A percentile compares a stretch with the other conserved stretches of the same genome.
These are phyloP conservation scores for Neofusicoccum sp. DNA, from an alignment of 2,329 filamentous ascomycete genomes.

Conservation along the genomic window DNA sequence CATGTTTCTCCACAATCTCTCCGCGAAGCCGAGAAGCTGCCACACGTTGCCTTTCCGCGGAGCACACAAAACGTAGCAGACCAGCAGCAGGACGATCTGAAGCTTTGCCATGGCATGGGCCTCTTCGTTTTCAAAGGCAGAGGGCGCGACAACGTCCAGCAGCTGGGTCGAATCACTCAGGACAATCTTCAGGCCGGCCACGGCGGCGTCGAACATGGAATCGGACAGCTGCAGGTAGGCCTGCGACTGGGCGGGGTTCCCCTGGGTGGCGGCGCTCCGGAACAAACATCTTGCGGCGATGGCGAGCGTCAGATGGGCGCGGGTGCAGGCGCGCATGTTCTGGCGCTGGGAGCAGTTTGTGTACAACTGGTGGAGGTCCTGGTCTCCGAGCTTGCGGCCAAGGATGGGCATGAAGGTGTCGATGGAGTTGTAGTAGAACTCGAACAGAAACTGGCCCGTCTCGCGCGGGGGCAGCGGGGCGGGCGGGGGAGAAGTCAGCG, in stretches of 20 bases:
- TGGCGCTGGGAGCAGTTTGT: slow-evolving; percentile 1
- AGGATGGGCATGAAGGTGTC: slow-evolving; percentile 8
- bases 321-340: slow-evolving; percentile 16
- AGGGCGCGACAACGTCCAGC: slow-evolving; percentile 11
- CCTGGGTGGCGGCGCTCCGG: slow-evolving; percentile 19
- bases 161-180: slow-evolving; percentile 12
- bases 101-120: slow-evolving; percentile 20
- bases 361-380: slow-evolving; percentile 14
- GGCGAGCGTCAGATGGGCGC: slow-evolving; percentile 10
- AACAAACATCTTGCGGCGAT: slow-evolving; percentile 12
- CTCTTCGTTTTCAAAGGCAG: slow-evolving; percentile 20
- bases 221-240: slow-evolving; percentile 19
- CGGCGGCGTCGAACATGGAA: slow-evolving; percentile 12
- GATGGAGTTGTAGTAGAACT: slow-evolving; percentile 22
- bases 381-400: slow-evolving; percentile 13
- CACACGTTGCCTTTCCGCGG: slow-evolving; percentile 20
- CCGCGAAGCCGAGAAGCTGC: slow-evolving; percentile 20
- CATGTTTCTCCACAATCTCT: slow-evolving; percentile 18
- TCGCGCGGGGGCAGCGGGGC: slow-evolving; percentile 10
- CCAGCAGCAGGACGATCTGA: slow-evolving; percentile 19
- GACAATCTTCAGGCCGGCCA: slow-evolving; percentile 1
- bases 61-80: slow-evolving; percentile 9
- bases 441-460: slow-evolving; percentile 9
- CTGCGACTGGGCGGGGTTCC: slow-evolving; percentile 17
- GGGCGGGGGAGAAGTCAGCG: not conserved